Conservation (phyloP, 2,329 filamentous ascomycete genomes). For the Magnaporthiopsis poae region DNA sequence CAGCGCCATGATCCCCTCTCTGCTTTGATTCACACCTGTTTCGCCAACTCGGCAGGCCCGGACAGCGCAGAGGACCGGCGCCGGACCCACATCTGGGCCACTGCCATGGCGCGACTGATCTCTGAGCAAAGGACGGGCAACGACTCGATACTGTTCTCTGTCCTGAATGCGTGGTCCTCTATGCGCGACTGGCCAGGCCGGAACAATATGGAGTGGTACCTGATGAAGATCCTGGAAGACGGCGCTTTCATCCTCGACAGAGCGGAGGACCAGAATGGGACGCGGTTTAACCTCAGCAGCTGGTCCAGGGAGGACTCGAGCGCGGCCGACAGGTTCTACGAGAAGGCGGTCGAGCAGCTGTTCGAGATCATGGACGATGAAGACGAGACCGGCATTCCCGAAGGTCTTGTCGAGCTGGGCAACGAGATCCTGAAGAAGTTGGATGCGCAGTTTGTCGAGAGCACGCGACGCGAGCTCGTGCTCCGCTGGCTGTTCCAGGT, state of each 20-base stretch:
- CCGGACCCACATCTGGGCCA: conserved; percentile 79
- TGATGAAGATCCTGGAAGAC: conserved; percentile 89
- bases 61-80: conserved; percentile 72
- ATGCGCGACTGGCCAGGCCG: conserved; percentile 86
- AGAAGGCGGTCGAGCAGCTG: conserved; percentile 66
- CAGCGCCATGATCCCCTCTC: conserved; percentile 81
- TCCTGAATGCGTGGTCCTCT: conserved; percentile 78
- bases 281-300: conserved; percentile 59
- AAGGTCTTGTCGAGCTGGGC: conserved; percentile 73
- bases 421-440: conserved; percentile 74
- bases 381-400: conserved; percentile 74
- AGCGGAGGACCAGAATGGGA: conserved; percentile 66
- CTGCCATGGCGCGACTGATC: conserved; percentile 73
- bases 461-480: conserved; percentile 73
- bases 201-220: conserved; percentile 81
- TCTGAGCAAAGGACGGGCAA: conserved; percentile 64
- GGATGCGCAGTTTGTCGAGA: conserved; percentile 59
- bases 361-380: conserved; percentile 82
- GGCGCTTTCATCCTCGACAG: conserved; percentile 84
- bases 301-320: conserved; percentile 72
- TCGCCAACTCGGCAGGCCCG: conserved; percentile 74
- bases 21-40: conserved; percentile 76
- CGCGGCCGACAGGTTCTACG: conserved; percentile 80
- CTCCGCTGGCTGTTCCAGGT: conserved; percentile 87
- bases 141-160: conserved; percentile 70